phyloP scores from a whole-genome alignment of 2,329 filamentous ascomycete species.

The Neonectria neomacrospora region DNA sequence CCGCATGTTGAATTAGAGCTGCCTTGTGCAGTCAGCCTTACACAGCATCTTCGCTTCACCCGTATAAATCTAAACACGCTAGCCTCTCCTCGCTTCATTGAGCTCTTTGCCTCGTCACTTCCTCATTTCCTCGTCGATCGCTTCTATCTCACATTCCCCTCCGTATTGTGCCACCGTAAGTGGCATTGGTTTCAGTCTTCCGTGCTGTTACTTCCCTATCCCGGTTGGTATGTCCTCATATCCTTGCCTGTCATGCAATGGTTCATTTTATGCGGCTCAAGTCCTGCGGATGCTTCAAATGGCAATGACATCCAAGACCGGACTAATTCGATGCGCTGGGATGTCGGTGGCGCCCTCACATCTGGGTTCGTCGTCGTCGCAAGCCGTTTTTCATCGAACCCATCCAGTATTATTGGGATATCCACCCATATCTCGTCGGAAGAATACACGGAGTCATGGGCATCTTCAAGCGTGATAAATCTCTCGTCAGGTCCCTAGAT shows the following conservation, averaged over 20 bases:
- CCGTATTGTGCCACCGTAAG: conserved; percentile 12
- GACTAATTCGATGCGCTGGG: background rate
- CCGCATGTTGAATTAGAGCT: conserved; percentile 4
- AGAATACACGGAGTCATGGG: conserved; percentile 43
- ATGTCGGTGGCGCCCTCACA: conserved; percentile 15
- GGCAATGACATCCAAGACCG: background rate
- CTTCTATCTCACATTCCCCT: conserved; percentile 11
- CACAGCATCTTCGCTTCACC: conserved; percentile 21
- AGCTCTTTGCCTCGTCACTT: conserved; percentile 17
- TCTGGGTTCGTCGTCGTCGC: conserved; percentile 24
- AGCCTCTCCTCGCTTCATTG: conserved; percentile 12
- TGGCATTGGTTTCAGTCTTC: conserved; percentile 10
- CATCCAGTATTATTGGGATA: conserved; percentile 43
- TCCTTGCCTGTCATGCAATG: conserved; percentile 8
- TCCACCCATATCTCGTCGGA: conserved; percentile 32
- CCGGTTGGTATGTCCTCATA: background rate
- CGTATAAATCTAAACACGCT: conserved; percentile 25
- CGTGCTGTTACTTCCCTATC: background rate
- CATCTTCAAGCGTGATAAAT: conserved; percentile 42
- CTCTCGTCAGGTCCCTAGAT: conserved; percentile 36
- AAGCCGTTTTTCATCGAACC: conserved; percentile 17
- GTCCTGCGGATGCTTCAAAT: background rate
- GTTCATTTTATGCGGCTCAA: background rate
- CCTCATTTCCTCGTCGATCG: conserved; percentile 8
- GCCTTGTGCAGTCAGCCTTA: conserved; percentile 7